A percentile compares a stretch with the other conserved stretches of the same genome.
These are phyloP conservation scores for Paxillus ammoniavirescens DNA, from an alignment of 768 basidiomycete species.

Conservation along the genomic window DNA sequence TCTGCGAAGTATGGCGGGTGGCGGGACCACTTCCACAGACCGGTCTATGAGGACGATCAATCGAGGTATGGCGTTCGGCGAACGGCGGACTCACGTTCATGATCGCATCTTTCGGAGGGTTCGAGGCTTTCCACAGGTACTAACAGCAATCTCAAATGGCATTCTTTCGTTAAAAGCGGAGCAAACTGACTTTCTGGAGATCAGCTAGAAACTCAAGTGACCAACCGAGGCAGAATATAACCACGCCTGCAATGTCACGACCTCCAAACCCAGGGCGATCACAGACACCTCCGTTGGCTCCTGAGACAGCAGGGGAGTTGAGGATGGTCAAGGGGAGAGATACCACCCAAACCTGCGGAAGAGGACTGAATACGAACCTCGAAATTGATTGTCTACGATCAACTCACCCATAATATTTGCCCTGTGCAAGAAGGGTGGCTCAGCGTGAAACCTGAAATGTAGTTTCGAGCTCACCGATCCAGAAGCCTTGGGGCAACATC, in stretches of 20 bases:
- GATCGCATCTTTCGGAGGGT: constrained; percentile 49
- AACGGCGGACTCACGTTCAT: constrained; percentile 36
- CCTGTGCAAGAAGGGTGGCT: constrained; percentile 24
- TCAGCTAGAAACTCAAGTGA: constrained; percentile 56
- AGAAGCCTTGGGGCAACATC: not conserved
- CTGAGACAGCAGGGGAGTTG: constrained; percentile 66
- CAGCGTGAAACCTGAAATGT: no score
- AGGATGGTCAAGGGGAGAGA: constrained; percentile 64
- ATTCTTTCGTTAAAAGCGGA: not conserved
- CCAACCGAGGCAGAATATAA: constrained; percentile 61
- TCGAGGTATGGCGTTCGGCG: not conserved
- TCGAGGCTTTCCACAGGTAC: constrained; percentile 52
- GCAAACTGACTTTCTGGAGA: constrained; percentile 47
- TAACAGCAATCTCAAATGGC: constrained; percentile 15
- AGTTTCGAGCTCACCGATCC: not conserved
- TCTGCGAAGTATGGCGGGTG: constrained; percentile 76
- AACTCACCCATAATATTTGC: constrained; percentile 59
- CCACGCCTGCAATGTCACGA: constrained; percentile 60
- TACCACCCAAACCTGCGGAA: constrained; percentile 52
- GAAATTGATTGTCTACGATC: not conserved
- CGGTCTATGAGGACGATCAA: constrained; percentile 32
- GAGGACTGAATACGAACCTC: not conserved
- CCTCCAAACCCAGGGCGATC: constrained; percentile 54
- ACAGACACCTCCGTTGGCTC: constrained; percentile 28
- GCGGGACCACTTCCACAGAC: constrained; percentile 56